Percentiles rank a stretch among this genome's conserved stretches.
Evolutionary conservation across 768 basidiomycete genomes (phyloP).

Genomic region (Lentinula detonsa): DNA sequence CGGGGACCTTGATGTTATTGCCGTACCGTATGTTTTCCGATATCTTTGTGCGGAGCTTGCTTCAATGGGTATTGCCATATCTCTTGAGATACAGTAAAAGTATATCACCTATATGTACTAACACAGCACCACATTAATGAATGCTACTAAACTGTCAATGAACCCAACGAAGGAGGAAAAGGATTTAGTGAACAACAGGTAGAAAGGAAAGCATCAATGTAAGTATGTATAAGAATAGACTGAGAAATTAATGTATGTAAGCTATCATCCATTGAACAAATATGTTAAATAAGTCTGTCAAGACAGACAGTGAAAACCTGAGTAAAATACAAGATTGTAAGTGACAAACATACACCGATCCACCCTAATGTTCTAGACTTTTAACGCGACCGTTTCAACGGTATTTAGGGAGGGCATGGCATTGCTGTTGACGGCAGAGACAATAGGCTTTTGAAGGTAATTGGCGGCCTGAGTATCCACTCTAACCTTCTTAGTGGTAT

Average conservation of each 20-base stretch:
- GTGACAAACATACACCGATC: neutral
- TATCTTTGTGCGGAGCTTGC: slow-evolving; percentile 95
- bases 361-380: neutral
- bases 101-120: neutral
- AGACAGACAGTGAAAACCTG: neutral
- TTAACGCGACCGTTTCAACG: neutral
- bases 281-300: neutral
- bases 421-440: neutral
- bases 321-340: neutral
- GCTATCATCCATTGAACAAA: neutral
- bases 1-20: slow-evolving; percentile 89
- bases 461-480: slow-evolving; percentile 3
- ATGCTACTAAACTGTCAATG: neutral
- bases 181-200: no score
- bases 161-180: no score
- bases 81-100: slow-evolving; percentile 56
- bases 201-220: neutral
- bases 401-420: neutral
- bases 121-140: neutral
- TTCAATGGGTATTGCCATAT: slow-evolving; percentile 96
- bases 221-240: neutral
- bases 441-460: neutral
- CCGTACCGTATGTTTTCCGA: slow-evolving; percentile 91
- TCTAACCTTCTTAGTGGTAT: slow-evolving; percentile 5
- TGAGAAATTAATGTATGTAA: neutral